phyloP scores from a whole-genome alignment of 805 yeast species.

The Lipomyces chichibuensis region DNA sequence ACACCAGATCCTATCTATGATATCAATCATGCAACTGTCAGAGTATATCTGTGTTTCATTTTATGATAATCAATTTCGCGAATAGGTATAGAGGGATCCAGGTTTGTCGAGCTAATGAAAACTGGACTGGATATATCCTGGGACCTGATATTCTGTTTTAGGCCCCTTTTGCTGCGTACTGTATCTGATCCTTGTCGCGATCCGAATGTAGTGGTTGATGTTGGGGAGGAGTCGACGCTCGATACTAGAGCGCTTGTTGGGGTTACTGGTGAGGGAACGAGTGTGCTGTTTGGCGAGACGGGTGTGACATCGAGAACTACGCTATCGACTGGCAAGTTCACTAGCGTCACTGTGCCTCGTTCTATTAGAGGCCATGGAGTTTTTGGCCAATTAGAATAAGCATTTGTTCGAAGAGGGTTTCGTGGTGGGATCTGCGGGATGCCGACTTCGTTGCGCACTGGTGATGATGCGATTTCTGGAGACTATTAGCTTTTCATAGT shows the following conservation, averaged over 20 bases:
- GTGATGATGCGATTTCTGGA: neutral
- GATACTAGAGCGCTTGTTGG: neutral
- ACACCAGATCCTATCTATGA: too few relatives aligned
- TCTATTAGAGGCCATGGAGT: neutral
- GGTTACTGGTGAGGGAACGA: neutral
- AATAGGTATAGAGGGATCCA: slow-evolving; percentile 6
- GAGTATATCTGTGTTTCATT: slow-evolving; percentile 2
- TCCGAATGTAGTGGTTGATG: slow-evolving; percentile 3
- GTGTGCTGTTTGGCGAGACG: neutral
- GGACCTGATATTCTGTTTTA: neutral
- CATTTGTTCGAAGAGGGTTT: neutral
- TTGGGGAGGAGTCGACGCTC: neutral
- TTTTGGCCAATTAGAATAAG: slow-evolving; percentile 1
- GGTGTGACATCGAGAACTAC: neutral
- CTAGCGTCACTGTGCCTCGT: neutral
- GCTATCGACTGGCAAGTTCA: neutral
- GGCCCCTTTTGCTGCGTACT: neutral
- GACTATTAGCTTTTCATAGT: neutral
- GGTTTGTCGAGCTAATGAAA: slow-evolving; percentile 11
- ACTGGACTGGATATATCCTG: slow-evolving; percentile 9
- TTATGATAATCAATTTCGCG: neutral
- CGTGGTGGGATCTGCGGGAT: neutral
- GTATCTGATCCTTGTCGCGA: neutral
- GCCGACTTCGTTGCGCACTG: neutral
- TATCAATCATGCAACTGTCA: neutral